Percentiles rank a stretch among this genome's conserved stretches.
Evolutionary conservation across 2,329 filamentous ascomycete genomes (phyloP).

Genomic region (Tolypocladium endophyticum): DNA sequence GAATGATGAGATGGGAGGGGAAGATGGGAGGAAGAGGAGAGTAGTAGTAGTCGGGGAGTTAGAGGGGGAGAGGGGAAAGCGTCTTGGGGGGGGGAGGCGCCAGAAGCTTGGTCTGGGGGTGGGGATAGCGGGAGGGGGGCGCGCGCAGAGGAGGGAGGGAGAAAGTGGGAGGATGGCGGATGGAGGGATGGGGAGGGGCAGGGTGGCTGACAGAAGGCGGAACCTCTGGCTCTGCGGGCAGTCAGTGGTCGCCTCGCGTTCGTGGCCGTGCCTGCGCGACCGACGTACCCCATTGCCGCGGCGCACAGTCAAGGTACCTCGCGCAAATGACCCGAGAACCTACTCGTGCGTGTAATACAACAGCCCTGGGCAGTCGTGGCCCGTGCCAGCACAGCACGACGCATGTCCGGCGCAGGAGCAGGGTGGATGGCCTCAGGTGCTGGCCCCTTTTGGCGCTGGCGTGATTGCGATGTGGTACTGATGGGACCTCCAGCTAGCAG

Average conservation of each 20-base stretch:
- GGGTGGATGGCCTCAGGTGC: background rate
- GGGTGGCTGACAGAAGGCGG: constrained; percentile 18
- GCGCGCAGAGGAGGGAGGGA: constrained; percentile 9
- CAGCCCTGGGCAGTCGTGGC: background rate
- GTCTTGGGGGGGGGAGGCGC: constrained; percentile 2
- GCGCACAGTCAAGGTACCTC: background rate
- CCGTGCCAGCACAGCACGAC: background rate
- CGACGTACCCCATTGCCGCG: background rate
- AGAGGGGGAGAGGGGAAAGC: constrained; percentile 6
- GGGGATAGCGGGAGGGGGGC: constrained; percentile 9
- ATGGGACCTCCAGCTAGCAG: background rate
- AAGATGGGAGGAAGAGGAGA: constrained; percentile 10
- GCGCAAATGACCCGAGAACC: background rate
- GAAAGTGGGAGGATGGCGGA: constrained; percentile 8
- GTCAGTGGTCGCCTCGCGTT: background rate
- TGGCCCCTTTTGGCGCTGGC: background rate
- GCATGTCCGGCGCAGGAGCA: background rate
- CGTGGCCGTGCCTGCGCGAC: background rate
- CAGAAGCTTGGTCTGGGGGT: constrained; percentile 6
- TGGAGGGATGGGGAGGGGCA: constrained; percentile 6
- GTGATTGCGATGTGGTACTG: background rate
- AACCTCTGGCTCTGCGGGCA: constrained; percentile 10
- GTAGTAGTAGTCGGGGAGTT: constrained; percentile 4
- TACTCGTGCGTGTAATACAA: background rate
- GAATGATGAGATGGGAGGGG: constrained; percentile 9